Base-by-base conservation (phyloP, 306 rosid species). In the Echinosophora koreensis region DNA sequence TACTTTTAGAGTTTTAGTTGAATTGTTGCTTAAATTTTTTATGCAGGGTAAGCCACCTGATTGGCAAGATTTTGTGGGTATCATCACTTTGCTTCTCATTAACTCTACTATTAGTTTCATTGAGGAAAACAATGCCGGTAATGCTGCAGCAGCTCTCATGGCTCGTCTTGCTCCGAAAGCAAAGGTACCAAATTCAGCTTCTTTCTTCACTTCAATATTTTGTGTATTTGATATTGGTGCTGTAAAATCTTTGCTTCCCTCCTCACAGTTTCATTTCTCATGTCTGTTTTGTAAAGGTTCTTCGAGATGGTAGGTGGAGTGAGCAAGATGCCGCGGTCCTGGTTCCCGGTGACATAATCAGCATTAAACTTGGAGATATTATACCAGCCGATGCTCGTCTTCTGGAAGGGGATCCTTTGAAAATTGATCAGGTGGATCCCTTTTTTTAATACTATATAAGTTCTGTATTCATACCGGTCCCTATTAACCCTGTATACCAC, bases 31-130 rank as follows among this genome's bases (percentile, higher is more conserved):
- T 67, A 37, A 55, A 18, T 41, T 15, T 69, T 27, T 84, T 22
- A 1, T 80, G 87, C 86, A 96, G 98, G 92, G 92, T 28, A 96
- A 91, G 81, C 90, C 94, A 10, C 99, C 98, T 22, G 99, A 96
- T 39, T 96, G 99, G 99, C 99, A 96, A 87, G 99, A 96, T 47
- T 96, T 96, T 81, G 99, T 96, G 77, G 99, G 99, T 47, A 92
- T 96, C 77, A 96, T 96, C 54, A 91, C 91, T 18, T 89, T 96
- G 72, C 97, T 96, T 81, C 0, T 96, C 77, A 96, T 96, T 83
- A 96, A 96, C 84, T 96, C 99, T 6, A 96, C 98, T 15, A 96
- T 92, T 42, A 96, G 99, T 92, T 96, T 96, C 81, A 89, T 96
- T 1, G 99, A 96, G 84, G 99, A 96, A 68, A 93, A 96, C 86